Base-by-base conservation (phyloP, 805 yeast genomes). In the Starmerella floricola region DNA sequence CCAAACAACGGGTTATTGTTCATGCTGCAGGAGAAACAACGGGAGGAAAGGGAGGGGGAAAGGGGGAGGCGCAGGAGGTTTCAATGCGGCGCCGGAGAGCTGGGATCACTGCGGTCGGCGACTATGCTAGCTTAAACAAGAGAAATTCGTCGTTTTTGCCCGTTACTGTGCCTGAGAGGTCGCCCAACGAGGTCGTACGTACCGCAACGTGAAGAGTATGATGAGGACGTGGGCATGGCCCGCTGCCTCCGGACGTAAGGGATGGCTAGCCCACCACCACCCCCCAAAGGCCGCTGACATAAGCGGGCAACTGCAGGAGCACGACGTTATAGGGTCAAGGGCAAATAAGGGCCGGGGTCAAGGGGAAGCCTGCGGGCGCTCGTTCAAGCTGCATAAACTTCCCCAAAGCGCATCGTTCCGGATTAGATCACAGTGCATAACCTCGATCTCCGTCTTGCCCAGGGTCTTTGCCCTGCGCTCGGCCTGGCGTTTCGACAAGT, bases 401-500 rank as follows among this genome's bases (percentile, higher is more conserved):
- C 18, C 44, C 91, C 91, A 80, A 52, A 81, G 80, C 4, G 54
- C 63, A 37, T 77, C 82, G 28, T 45, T 38, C 23, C 71, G 69
- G 10, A 81, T 76, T 24, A 81, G 61, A 55, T 82, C 91, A 21
- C 66, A 64, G 50, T 81, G 85, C 43, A 65, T 56, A 19, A 57
- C 55, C 5, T 49, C 52, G 1, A 81, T 64, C 12, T 53, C 56
- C 3, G 73, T 68, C 51, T 76, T 76, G 36, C 62, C 65, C 20
- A 71, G 56, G 44, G 63, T 63, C 55, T 77, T 76, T 20, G 64
- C 64, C 18, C 61, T 50, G 36, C 81, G 56, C 34, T 73, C 73
- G 44, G 59, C 50, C 51, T 78, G 82, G 36, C 81, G 60, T 16
- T 60, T 59, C 13, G 64, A 47, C 43, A 62, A 35, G 12, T 26